A percentile compares a stretch with the other conserved stretches of the same genome.
These are phyloP conservation scores for Umbelopsis vinacea DNA, from an alignment of 192 early-diverging fungal genomes.

Conservation along the genomic window DNA sequence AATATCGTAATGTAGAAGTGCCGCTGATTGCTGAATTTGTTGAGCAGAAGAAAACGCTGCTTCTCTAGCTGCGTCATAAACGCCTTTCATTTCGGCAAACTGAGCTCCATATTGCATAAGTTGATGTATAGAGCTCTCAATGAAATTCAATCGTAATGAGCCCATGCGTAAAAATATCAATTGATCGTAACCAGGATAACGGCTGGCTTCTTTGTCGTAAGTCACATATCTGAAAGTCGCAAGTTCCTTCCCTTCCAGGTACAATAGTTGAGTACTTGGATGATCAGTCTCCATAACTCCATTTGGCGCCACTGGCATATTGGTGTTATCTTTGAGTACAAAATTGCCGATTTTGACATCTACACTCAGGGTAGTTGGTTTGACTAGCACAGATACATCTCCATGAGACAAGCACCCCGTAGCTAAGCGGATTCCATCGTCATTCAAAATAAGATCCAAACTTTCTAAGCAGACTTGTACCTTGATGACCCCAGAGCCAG, in stretches of 20 bases:
- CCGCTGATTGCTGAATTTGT: conserved; percentile 68
- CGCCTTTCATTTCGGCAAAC: conserved; percentile 72
- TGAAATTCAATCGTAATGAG: conserved; percentile 65
- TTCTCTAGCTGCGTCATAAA: conserved; percentile 73
- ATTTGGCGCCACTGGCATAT: not conserved
- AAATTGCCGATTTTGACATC: conserved; percentile 60
- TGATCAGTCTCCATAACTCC: conserved; percentile 1
- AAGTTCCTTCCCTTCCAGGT: conserved; percentile 74
- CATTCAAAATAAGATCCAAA: conserved; percentile 52
- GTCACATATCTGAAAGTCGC: conserved; percentile 79
- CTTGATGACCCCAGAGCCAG: conserved; percentile 16
- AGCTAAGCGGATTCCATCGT: conserved; percentile 64
- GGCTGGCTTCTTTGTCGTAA: conserved; percentile 48
- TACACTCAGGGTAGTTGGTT: conserved; percentile 47
- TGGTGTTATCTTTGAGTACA: conserved; percentile 54
- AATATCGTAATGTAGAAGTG: conserved; percentile 74
- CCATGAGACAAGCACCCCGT: conserved; percentile 62
- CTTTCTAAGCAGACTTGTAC: conserved; percentile 37
- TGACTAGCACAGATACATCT: conserved; percentile 56
- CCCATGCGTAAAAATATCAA: conserved; percentile 64
- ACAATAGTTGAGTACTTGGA: conserved; percentile 54
- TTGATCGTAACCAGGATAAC: conserved; percentile 76
- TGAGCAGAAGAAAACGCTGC: conserved; percentile 65
- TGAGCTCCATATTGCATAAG: conserved; percentile 70
- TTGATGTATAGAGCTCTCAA: conserved; percentile 60